phyloP scores from a whole-genome alignment of 805 yeast species.

The Saccharomyces mikatae region DNA sequence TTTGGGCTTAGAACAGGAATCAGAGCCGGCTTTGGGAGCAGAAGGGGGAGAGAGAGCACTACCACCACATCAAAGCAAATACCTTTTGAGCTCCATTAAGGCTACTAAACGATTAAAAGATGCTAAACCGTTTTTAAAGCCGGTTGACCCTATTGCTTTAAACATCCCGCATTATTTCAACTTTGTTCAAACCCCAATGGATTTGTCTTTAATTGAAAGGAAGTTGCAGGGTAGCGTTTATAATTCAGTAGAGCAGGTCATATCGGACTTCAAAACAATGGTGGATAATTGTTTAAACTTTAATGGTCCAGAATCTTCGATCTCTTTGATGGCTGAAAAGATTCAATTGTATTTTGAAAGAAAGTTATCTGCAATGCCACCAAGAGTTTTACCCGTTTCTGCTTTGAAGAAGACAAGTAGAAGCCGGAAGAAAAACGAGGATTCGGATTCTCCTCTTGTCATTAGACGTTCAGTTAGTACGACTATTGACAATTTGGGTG shows the following conservation, averaged over 20 bases:
- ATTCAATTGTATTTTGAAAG: constrained; percentile 88
- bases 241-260: constrained; percentile 57
- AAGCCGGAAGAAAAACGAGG: constrained; percentile 1
- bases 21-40: constrained; percentile 6
- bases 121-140: constrained; percentile 80
- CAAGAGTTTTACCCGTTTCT: constrained; percentile 30
- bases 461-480: neutral
- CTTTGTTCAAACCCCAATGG: constrained; percentile 84
- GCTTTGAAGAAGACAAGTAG: constrained; percentile 28
- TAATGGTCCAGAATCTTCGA: constrained; percentile 76
- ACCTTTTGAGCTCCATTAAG: constrained; percentile 68
- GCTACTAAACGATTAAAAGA: constrained; percentile 87
- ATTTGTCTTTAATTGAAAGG: constrained; percentile 79
- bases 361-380: constrained; percentile 88
- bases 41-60: constrained; percentile 34
- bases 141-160: constrained; percentile 82
- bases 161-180: constrained; percentile 89
- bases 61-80: constrained; percentile 78
- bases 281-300: constrained; percentile 74
- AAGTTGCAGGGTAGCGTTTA: constrained; percentile 67
- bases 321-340: constrained; percentile 86
- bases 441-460: neutral
- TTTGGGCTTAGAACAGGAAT: neutral
- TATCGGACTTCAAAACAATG: constrained; percentile 75
- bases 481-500: neutral